phyloP scores from a whole-genome alignment of 257 asterid species.

The Lycium ferocissimum region DNA sequence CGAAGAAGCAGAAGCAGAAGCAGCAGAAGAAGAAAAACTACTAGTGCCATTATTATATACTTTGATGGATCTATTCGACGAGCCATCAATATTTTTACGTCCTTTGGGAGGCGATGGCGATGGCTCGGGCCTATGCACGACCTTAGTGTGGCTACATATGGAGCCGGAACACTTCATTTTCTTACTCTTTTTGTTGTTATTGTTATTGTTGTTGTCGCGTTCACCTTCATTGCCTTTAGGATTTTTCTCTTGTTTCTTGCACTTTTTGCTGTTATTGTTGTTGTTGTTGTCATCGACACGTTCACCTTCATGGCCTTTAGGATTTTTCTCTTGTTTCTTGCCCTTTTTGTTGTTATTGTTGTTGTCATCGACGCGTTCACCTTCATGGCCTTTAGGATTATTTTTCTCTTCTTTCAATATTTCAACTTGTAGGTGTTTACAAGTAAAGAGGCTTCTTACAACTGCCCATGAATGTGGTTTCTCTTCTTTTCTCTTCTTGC shows the following conservation, averaged over 20 bases:
- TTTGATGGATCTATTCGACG: slow-evolving; percentile 50
- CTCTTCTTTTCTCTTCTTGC: slow-evolving; percentile 13
- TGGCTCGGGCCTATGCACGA: slow-evolving; percentile 70
- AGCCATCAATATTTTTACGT: slow-evolving; percentile 36
- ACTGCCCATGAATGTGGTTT: slow-evolving; percentile 91
- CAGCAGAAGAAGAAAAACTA: slow-evolving; percentile 40
- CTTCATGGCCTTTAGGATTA: slow-evolving; percentile 8
- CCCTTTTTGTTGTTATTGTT: slow-evolving; percentile 36
- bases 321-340: slow-evolving; percentile 45
- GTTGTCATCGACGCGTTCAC: background rate
- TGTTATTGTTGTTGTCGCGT: background rate
- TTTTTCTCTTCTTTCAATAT: slow-evolving; percentile 27
- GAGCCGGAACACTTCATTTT: slow-evolving; percentile 83
- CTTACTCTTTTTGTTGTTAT: slow-evolving; percentile 49
- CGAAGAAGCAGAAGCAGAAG: slow-evolving; percentile 41
- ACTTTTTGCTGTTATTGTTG: slow-evolving; percentile 37
- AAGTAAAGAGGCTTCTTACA: slow-evolving; percentile 83
- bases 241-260: slow-evolving; percentile 45
- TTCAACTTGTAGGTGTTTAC: slow-evolving; percentile 72
- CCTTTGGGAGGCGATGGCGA: slow-evolving; percentile 45
- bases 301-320: slow-evolving; percentile 11
- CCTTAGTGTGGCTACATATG: slow-evolving; percentile 83
- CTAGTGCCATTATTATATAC: background rate
- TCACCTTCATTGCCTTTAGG: slow-evolving; percentile 13
- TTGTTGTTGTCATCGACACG: background rate